Conservation (phyloP, 2,329 filamentous ascomycete species). For the Stachybotrys echinatus region DNA sequence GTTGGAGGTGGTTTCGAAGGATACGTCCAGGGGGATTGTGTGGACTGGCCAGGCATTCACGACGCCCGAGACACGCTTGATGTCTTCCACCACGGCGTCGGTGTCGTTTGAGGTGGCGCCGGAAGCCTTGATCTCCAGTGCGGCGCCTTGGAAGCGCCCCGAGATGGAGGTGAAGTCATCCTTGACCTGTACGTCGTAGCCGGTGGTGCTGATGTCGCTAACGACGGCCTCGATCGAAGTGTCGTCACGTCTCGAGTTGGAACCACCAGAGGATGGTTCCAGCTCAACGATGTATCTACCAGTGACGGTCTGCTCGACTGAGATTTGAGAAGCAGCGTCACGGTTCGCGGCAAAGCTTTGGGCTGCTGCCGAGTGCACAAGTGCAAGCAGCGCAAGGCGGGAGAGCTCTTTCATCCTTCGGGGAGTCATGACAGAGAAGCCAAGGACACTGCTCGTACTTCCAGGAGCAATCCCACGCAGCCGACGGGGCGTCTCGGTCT, state of each 20-base stretch:
- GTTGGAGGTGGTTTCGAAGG: constrained; percentile 3
- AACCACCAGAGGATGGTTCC: background rate
- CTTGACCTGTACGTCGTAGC: background rate
- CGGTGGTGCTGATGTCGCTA: background rate
- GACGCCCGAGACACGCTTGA: constrained; percentile 5
- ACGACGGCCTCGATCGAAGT: background rate
- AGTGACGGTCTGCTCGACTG: background rate
- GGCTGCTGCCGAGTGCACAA: too few species aligned
- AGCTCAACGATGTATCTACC: background rate
- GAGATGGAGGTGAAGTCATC: background rate
- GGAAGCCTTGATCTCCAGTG: background rate
- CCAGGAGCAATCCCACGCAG: too few species aligned
- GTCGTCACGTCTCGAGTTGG: background rate
- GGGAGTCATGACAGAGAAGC: too few species aligned
- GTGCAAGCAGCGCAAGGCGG: too few species aligned
- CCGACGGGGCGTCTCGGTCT: too few species aligned
- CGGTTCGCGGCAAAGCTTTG: too few species aligned
- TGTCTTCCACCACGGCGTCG: constrained; percentile 1
- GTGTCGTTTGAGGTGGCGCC: background rate
- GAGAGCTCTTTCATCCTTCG: too few species aligned
- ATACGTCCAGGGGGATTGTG: constrained; percentile 4
- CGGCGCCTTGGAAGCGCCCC: constrained; percentile 1
- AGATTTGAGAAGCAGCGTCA: too few species aligned
- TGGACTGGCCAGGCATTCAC: constrained; percentile 6
- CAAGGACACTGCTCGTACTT: too few species aligned